These are phyloP conservation scores for Lichtheimia corymbifera DNA, from an alignment of 371 early-diverging fungal genomes.

Conservation along the genomic window DNA sequence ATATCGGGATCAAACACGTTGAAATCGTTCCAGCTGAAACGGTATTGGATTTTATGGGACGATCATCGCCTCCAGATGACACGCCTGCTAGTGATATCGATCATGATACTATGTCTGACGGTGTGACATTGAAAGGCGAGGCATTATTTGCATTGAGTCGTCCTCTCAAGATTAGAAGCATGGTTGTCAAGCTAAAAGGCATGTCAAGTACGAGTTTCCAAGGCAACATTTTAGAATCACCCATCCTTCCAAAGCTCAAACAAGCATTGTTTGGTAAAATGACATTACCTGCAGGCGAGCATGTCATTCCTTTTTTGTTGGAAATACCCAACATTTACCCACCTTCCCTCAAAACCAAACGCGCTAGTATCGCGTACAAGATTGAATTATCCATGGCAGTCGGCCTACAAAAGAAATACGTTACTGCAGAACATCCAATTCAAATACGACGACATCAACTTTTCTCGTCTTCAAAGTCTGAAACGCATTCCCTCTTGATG, in stretches of 20 bases:
- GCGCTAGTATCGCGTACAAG: conserved; percentile 22
- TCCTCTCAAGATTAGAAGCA: conserved; percentile 17
- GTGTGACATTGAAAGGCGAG: conserved; percentile 14
- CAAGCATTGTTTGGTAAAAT: conserved; percentile 16
- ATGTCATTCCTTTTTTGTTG: conserved; percentile 21
- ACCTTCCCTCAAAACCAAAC: conserved; percentile 18
- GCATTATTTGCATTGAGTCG: conserved; percentile 16
- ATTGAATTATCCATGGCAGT: conserved; percentile 20
- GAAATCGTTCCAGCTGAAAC: conserved; percentile 19
- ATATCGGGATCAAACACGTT: conserved; percentile 18
- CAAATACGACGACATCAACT: conserved; percentile 19
- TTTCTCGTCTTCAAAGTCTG: conserved; percentile 14
- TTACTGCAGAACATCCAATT: conserved; percentile 25
- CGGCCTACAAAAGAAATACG: conserved; percentile 20
- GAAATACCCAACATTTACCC: conserved; percentile 23
- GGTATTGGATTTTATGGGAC: conserved; percentile 17
- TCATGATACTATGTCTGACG: background rate
- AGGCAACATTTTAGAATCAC: background rate
- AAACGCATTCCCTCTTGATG: conserved; percentile 11
- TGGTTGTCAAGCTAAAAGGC: conserved; percentile 24
- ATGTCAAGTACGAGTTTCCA: conserved; percentile 3
- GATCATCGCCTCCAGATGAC: background rate
- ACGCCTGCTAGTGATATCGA: background rate
- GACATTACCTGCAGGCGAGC: conserved; percentile 18
- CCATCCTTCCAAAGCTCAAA: conserved; percentile 25